A percentile compares a stretch with the other conserved stretches of the same genome.
Conservation (phyloP, 371 early-diverging fungal genomes). For the Thermomucor indicae-seudaticae region DNA sequence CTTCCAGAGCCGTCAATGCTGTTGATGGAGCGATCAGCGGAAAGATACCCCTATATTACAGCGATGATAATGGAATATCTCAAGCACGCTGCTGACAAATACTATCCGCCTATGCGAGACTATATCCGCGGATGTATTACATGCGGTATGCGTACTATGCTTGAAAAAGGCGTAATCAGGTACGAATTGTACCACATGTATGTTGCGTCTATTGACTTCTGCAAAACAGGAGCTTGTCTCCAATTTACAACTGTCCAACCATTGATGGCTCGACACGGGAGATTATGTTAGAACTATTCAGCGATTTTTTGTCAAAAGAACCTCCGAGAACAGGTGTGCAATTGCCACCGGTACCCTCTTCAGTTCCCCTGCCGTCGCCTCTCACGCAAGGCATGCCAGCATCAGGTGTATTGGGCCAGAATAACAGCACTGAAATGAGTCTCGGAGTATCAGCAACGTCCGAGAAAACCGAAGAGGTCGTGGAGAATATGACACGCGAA, state of each 20-base stretch:
- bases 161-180: neutral
- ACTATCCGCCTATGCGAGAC: conserved; percentile 1
- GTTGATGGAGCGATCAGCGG: conserved; percentile 66
- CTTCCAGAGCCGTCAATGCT: conserved; percentile 67
- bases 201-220: too few species aligned
- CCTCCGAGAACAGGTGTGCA: neutral
- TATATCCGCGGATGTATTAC: neutral
- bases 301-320: conserved; percentile 16
- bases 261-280: conserved; percentile 18
- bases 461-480: neutral
- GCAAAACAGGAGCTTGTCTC: conserved; percentile 26
- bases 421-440: neutral
- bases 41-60: conserved; percentile 64
- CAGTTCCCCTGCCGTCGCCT: neutral
- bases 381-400: too few species aligned
- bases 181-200: too few species aligned
- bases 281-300: conserved; percentile 23
- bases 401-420: too few species aligned
- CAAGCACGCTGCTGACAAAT: conserved; percentile 47
- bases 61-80: conserved; percentile 63
- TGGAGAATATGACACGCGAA: too few species aligned
- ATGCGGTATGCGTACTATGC: neutral
- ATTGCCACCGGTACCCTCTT: neutral
- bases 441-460: neutral
- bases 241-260: conserved; percentile 24